Evolutionary conservation across 352 stramenopile species (phyloP).

Genomic region (Phytophthora podocarpi): DNA sequence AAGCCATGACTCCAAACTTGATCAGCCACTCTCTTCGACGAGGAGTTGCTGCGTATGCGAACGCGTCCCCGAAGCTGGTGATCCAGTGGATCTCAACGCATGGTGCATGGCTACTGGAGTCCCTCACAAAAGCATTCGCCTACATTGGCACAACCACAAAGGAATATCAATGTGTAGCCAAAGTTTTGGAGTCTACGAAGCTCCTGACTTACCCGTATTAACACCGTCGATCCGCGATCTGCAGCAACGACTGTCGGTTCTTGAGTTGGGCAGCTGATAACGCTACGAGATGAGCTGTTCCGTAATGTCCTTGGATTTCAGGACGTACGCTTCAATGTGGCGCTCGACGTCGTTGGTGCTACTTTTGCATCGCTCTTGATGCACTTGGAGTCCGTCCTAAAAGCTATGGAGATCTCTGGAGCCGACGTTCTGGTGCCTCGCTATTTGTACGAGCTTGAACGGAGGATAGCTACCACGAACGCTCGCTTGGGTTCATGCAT

Average conservation of each 20-base stretch:
- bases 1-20: too few species aligned
- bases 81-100: too few species aligned
- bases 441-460: slow-evolving; percentile 1
- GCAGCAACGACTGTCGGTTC: background rate
- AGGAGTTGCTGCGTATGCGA: too few species aligned
- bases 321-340: slow-evolving; percentile 6
- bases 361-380: slow-evolving; percentile 5
- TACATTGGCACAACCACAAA: too few species aligned
- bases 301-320: background rate
- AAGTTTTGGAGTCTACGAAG: slow-evolving; percentile 8
- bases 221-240: slow-evolving; percentile 10
- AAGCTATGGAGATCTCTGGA: too few species aligned
- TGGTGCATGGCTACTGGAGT: too few species aligned
- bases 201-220: slow-evolving; percentile 17
- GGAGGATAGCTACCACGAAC: slow-evolving; percentile 2
- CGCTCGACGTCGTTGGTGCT: slow-evolving; percentile 2
- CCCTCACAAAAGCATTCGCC: too few species aligned
- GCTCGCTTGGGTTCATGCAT: background rate
- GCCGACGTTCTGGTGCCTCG: background rate
- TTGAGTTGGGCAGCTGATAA: slow-evolving; percentile 1
- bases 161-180: too few species aligned
- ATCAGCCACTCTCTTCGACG: too few species aligned
- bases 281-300: slow-evolving; percentile 12
- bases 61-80: too few species aligned
- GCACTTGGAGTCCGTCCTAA: slow-evolving; percentile 4